phyloP scores from a whole-genome alignment of 331 rosid genomes.

The Acacia pycnantha region DNA sequence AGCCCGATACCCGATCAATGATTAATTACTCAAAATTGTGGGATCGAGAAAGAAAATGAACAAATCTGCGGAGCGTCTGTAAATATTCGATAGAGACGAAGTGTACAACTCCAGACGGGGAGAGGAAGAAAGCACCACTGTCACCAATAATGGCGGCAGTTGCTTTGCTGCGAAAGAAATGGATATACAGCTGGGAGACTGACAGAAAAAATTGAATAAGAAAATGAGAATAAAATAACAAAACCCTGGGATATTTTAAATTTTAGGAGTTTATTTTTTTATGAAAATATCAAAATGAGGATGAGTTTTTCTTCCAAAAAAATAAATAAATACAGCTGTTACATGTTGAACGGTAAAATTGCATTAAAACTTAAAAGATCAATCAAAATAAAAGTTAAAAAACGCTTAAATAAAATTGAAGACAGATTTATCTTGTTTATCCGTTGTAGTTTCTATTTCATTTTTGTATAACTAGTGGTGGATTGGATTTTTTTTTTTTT shows the following conservation, averaged over 20 bases:
- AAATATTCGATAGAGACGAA: neutral
- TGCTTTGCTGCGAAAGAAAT: constrained; percentile 20
- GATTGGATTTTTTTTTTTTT: neutral
- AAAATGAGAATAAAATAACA: neutral
- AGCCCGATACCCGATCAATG: constrained; percentile 18
- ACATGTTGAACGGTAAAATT: neutral
- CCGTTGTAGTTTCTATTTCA: neutral
- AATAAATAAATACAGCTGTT: neutral
- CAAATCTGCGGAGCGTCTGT: constrained; percentile 26
- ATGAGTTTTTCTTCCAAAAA: too few species aligned
- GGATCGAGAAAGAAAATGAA: neutral
- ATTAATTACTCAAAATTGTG: neutral
- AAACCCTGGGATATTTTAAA: neutral
- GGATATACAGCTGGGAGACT: neutral
- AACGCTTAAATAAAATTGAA: neutral
- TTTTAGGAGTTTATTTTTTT: neutral
- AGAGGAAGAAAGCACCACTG: constrained; percentile 34
- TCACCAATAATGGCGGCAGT: constrained; percentile 50
- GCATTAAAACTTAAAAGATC: neutral
- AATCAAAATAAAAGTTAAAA: neutral
- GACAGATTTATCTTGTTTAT: neutral
- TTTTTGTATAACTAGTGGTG: neutral
- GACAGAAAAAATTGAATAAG: neutral
- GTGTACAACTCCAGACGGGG: neutral
- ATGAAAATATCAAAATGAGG: too few species aligned